Evolutionary conservation across 2,329 filamentous ascomycete genomes (phyloP).

Genomic region (Penicillium sp.): DNA sequence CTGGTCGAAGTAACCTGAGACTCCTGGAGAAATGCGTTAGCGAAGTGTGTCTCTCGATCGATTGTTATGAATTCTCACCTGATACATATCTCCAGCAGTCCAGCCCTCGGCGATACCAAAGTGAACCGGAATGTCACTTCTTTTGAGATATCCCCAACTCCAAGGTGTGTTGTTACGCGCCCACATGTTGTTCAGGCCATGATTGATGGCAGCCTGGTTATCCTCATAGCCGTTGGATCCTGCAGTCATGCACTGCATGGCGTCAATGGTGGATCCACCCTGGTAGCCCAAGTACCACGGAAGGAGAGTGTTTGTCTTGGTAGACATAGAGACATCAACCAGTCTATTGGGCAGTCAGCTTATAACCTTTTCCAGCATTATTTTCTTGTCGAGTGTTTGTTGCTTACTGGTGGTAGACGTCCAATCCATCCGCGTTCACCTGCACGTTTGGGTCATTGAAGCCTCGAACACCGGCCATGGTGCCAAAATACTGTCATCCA

Average conservation of each 20-base stretch:
- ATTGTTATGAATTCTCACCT: conserved; percentile 24
- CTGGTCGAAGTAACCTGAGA: conserved; percentile 51
- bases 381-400: not conserved
- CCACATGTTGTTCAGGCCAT: conserved; percentile 52
- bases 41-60: not conserved
- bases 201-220: conserved; percentile 52
- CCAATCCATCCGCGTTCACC: conserved; percentile 43
- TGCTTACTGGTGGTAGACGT: conserved; percentile 49
- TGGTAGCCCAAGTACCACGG: conserved; percentile 56
- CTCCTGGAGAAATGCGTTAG: conserved; percentile 32
- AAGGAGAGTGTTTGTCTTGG: conserved; percentile 43
- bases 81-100: conserved; percentile 56
- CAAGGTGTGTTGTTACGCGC: conserved; percentile 52
- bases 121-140: conserved; percentile 53
- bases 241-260: conserved; percentile 53
- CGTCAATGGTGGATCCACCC: conserved; percentile 48
- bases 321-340: conserved; percentile 40
- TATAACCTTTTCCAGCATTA: too few relatives aligned
- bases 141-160: conserved; percentile 50
- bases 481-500: conserved; percentile 49
- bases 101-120: conserved; percentile 54
- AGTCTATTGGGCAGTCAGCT: conserved; percentile 22
- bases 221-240: conserved; percentile 51
- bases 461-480: conserved; percentile 53
- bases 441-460: conserved; percentile 56